These are phyloP conservation scores for Calonectria naviculata DNA, from an alignment of 2,329 filamentous ascomycete species.

Conservation along the genomic window DNA sequence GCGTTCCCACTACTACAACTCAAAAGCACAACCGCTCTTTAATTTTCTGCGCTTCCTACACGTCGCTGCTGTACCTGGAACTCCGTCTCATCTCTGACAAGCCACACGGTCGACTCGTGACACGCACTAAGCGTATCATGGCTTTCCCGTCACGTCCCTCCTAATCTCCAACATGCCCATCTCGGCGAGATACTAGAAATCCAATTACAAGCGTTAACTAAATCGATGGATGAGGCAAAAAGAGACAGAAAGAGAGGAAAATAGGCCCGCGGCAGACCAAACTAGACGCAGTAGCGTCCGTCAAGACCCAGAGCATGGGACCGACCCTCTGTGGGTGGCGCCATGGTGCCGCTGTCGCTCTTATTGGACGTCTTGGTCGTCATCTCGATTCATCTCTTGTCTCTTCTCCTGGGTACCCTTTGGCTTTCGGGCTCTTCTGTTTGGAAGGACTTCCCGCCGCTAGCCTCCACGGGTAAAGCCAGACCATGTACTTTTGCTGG, in stretches of 20 bases:
- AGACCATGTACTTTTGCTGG: background rate
- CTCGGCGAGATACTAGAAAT: background rate
- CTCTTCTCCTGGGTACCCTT: constrained; percentile 10
- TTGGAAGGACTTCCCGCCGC: background rate
- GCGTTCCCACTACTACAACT: constrained; percentile 11
- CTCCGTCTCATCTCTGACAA: constrained; percentile 1
- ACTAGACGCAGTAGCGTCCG: constrained; percentile 18
- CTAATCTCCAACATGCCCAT: constrained; percentile 20
- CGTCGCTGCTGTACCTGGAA: background rate
- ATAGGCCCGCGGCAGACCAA: background rate
- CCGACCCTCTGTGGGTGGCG: constrained; percentile 12
- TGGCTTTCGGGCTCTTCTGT: background rate
- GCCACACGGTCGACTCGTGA: constrained; percentile 21
- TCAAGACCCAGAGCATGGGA: constrained; percentile 11
- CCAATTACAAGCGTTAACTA: background rate
- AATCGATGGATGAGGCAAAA: constrained; percentile 1
- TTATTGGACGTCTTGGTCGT: constrained; percentile 15
- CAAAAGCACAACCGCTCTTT: constrained; percentile 8
- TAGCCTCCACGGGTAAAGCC: background rate
- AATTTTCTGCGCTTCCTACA: constrained; percentile 1
- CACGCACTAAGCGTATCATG: constrained; percentile 18
- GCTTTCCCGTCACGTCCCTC: constrained; percentile 15
- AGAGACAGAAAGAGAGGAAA: background rate
- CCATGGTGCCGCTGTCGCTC: constrained; percentile 19
- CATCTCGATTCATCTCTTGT: constrained; percentile 19